Evolutionary conservation across 1,284 basidiomycete species (phyloP).

Genomic region (Porogramme epimiltina): DNA sequence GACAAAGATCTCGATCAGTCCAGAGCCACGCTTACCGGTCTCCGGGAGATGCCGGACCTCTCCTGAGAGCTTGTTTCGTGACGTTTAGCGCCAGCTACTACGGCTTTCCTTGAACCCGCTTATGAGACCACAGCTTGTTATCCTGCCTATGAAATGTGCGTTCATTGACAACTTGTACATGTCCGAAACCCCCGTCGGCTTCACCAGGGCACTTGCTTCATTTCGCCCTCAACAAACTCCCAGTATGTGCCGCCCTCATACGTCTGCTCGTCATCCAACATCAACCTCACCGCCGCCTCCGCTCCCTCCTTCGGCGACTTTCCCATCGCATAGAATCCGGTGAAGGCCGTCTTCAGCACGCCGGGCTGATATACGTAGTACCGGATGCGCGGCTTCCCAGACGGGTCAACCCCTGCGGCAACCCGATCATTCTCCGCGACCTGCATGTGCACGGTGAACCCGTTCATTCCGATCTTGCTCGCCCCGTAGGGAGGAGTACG

Average conservation of each 20-base stretch:
- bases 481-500: neutral
- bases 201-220: constrained; percentile 6
- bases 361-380: constrained; percentile 2
- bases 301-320: constrained; percentile 3
- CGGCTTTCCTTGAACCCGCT: too few relatives aligned
- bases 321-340: neutral
- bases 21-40: too few relatives aligned
- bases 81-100: too few relatives aligned
- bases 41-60: too few relatives aligned
- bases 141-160: too few relatives aligned
- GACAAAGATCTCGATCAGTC: constrained; percentile 20
- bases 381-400: neutral
- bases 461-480: constrained; percentile 5
- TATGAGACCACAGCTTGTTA: too few relatives aligned
- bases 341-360: constrained; percentile 4
- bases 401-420: neutral
- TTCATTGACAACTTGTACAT: too few relatives aligned
- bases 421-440: constrained; percentile 1
- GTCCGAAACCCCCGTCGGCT: neutral
- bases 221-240: constrained; percentile 3
- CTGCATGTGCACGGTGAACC: constrained; percentile 4
- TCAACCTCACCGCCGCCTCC: constrained; percentile 1
- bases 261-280: neutral
- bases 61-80: too few relatives aligned
- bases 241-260: constrained; percentile 5